These are phyloP conservation scores for Blastobotrys americana DNA, from an alignment of 805 yeast genomes.

Conservation along the genomic window DNA sequence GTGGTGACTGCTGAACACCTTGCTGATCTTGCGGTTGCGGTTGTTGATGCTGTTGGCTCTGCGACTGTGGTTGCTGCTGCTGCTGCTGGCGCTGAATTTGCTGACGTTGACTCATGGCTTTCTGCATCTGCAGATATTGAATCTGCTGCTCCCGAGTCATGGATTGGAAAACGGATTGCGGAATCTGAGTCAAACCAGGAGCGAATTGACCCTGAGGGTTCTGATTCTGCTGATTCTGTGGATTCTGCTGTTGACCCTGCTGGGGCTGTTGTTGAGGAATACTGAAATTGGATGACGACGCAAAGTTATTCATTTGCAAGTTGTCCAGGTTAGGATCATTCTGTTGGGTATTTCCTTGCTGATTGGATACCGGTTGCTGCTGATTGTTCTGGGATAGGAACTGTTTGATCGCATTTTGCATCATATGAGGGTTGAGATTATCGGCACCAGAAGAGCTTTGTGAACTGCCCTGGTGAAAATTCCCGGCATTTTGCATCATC, in stretches of 20 bases:
- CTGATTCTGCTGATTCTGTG: conserved; percentile 3
- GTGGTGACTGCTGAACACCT: no score
- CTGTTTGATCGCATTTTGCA: background rate
- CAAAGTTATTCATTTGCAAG: background rate
- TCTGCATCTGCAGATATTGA: conserved; percentile 15
- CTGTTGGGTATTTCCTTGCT: background rate
- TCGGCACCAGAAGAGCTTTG: no score
- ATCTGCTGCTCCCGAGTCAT: conserved; percentile 22
- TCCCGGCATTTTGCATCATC: background rate
- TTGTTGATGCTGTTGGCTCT: conserved; percentile 21
- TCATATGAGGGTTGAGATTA: background rate
- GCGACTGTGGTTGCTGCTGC: conserved; percentile 20
- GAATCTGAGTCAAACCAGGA: background rate
- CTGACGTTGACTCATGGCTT: conserved; percentile 6
- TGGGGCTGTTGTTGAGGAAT: background rate
- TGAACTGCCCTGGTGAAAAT: conserved; percentile 2
- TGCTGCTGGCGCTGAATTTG: conserved; percentile 10
- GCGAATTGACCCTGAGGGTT: conserved; percentile 4
- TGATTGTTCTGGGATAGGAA: conserved; percentile 4
- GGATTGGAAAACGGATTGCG: conserved; percentile 14
- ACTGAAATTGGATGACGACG: no score
- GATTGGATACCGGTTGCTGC: background rate
- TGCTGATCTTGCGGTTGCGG: conserved; percentile 17
- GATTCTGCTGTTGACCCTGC: background rate
- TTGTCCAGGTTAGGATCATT: background rate